These are phyloP conservation scores for Sporothrix euskadiensis DNA, from an alignment of 2,329 filamentous ascomycete species.

Conservation along the genomic window DNA sequence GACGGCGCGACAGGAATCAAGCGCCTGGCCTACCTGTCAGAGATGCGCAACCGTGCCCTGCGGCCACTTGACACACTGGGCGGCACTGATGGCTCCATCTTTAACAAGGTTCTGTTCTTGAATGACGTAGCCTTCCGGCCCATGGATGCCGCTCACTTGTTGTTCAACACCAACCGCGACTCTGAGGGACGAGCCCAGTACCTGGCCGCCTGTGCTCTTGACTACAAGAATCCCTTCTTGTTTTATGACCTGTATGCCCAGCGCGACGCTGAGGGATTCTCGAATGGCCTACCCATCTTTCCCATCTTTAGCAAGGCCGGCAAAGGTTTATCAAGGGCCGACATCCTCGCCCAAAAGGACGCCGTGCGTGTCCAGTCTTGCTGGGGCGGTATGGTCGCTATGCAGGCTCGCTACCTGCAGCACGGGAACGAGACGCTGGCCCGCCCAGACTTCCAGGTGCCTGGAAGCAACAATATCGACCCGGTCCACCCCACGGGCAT, in stretches of 20 bases:
- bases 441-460: conserved; percentile 39
- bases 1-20: conserved; percentile 65
- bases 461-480: conserved; percentile 42
- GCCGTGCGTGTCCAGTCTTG: conserved; percentile 71
- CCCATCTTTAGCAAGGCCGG: conserved; percentile 64
- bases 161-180: conserved; percentile 63
- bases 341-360: conserved; percentile 61
- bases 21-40: conserved; percentile 71
- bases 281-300: conserved; percentile 64
- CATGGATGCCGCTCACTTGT: conserved; percentile 54
- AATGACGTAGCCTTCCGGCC: conserved; percentile 65
- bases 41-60: conserved; percentile 70
- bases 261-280: conserved; percentile 64
- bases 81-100: conserved; percentile 45
- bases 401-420: conserved; percentile 62
- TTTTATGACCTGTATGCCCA: conserved; percentile 76
- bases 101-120: conserved; percentile 61
- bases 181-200: conserved; percentile 58
- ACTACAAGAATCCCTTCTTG: conserved; percentile 66
- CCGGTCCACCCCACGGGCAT: conserved; percentile 39
- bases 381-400: conserved; percentile 75
- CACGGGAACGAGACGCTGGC: conserved; percentile 40
- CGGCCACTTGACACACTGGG: conserved; percentile 58
- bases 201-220: conserved; percentile 68
- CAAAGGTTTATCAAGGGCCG: conserved; percentile 56